A percentile compares a stretch with the other conserved stretches of the same genome.
These are phyloP conservation scores for Pythium periplocum DNA, from an alignment of 352 stramenopile species.

Conservation along the genomic window DNA sequence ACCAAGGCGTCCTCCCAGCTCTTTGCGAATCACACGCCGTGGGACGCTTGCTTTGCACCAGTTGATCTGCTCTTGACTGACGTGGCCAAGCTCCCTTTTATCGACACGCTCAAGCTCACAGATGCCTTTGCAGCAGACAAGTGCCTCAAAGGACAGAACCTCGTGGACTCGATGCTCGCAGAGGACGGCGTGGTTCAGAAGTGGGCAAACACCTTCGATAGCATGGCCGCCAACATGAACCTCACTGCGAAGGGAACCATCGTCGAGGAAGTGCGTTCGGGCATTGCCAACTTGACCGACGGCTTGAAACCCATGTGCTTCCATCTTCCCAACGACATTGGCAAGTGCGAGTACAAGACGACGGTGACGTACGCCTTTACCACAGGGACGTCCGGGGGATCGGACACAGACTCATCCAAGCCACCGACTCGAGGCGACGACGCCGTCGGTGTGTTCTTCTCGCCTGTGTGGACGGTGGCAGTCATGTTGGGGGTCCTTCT, in stretches of 20 bases:
- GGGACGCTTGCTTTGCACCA: constrained; percentile 33
- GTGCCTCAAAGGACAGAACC: constrained; percentile 16
- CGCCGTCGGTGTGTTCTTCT: too few species aligned
- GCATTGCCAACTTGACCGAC: not conserved
- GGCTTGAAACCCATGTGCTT: constrained; percentile 22
- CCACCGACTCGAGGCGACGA: too few species aligned
- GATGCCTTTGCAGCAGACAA: constrained; percentile 16
- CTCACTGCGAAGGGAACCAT: constrained; percentile 13
- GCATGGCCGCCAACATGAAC: constrained; percentile 16
- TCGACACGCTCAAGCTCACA: constrained; percentile 9
- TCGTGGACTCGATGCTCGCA: constrained; percentile 9
- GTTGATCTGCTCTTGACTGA: constrained; percentile 30
- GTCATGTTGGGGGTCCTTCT: too few species aligned
- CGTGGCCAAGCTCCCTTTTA: constrained; percentile 24
- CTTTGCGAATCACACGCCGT: constrained; percentile 18
- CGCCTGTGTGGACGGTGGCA: too few species aligned
- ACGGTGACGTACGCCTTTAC: constrained; percentile 20
- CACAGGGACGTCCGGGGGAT: not conserved
- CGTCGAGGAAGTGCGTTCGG: constrained; percentile 8
- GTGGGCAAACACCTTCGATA: constrained; percentile 10
- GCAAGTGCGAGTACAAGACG: constrained; percentile 16
- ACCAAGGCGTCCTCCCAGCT: constrained; percentile 19
- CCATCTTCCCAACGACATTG: constrained; percentile 18
- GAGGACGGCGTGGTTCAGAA: constrained; percentile 12
- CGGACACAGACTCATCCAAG: too few species aligned